Conservation (phyloP, 345 rosid species). For the Arabidopsis suecica region DNA sequence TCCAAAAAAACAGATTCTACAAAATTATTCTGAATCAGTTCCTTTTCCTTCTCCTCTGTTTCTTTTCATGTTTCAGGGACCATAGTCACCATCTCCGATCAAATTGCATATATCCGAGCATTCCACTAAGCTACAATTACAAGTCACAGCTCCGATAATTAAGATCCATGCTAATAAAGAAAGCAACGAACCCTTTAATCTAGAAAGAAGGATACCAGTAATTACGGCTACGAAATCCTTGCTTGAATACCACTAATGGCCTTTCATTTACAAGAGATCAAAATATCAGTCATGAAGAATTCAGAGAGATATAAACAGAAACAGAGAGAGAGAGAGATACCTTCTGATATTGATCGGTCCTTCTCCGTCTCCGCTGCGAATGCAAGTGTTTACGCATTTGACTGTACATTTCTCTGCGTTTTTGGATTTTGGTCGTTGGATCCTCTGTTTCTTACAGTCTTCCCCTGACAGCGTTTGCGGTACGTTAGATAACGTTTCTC, state of each 20-base stretch:
- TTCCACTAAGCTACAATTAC: conserved; percentile 76
- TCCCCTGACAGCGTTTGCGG: conserved; percentile 84
- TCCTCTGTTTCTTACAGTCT: conserved; percentile 80
- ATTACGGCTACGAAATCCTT: conserved; percentile 86
- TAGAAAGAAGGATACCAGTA: conserved; percentile 57
- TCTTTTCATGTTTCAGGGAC: conserved; percentile 54
- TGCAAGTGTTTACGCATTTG: conserved; percentile 83
- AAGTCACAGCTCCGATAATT: background rate
- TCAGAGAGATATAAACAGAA: background rate
- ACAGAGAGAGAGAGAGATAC: conserved; percentile 35
- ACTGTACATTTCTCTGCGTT: conserved; percentile 86
- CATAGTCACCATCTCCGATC: conserved; percentile 78
- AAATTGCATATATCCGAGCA: conserved; percentile 91
- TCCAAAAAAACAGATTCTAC: background rate
- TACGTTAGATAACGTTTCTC: conserved; percentile 67
- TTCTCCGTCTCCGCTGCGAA: conserved; percentile 83
- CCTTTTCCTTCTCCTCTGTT: conserved; percentile 1
- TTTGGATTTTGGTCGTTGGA: conserved; percentile 80
- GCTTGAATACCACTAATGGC: conserved; percentile 85
- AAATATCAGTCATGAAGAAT: background rate
- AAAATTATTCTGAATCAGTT: conserved; percentile 15
- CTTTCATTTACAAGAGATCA: conserved; percentile 40
- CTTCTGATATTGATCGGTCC: conserved; percentile 83
- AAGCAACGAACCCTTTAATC: background rate
- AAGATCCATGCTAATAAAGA: background rate